Evolutionary conservation across 1,284 basidiomycete genomes (phyloP).

Genomic region (Meira nashicola): DNA sequence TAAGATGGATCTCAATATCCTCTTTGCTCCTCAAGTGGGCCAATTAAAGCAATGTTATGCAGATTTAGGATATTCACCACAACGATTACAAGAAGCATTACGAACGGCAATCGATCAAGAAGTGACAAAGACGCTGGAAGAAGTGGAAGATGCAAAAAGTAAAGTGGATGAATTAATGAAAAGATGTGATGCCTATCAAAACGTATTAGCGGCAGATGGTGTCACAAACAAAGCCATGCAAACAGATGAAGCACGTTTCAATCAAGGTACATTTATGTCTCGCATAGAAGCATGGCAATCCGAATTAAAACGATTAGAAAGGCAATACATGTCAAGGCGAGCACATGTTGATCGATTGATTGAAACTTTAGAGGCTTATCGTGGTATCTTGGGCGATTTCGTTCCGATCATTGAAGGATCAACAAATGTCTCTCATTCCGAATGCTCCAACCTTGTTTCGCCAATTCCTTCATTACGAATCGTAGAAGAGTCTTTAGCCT

Average conservation of each 20-base stretch:
- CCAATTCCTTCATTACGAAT: slow-evolving; percentile 9
- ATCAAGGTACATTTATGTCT: slow-evolving; percentile 24
- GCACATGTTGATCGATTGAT: slow-evolving; percentile 24
- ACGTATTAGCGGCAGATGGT: not conserved
- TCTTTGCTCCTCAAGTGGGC: not conserved
- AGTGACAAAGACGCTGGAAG: slow-evolving; percentile 32
- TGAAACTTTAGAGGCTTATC: slow-evolving; percentile 23
- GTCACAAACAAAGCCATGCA: no score
- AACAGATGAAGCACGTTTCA: not conserved
- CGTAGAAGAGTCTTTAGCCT: not conserved
- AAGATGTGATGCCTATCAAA: slow-evolving; percentile 14
- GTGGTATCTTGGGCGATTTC: slow-evolving; percentile 27
- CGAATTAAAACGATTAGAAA: slow-evolving; percentile 24
- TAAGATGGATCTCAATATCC: slow-evolving; percentile 3
- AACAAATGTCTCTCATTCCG: not conserved
- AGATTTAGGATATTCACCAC: slow-evolving; percentile 40
- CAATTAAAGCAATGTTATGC: slow-evolving; percentile 19
- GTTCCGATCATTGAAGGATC: slow-evolving; percentile 15
- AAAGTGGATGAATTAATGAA: slow-evolving; percentile 20
- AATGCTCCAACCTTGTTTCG: slow-evolving; percentile 1
- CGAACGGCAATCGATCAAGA: slow-evolving; percentile 44
- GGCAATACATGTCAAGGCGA: slow-evolving; percentile 21
- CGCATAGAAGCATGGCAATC: slow-evolving; percentile 20
- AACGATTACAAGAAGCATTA: slow-evolving; percentile 35
- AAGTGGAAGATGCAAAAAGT: slow-evolving; percentile 29